These are phyloP conservation scores for Neofusicoccum sp. DNA, from an alignment of 2,329 filamentous ascomycete species.

Conservation along the genomic window DNA sequence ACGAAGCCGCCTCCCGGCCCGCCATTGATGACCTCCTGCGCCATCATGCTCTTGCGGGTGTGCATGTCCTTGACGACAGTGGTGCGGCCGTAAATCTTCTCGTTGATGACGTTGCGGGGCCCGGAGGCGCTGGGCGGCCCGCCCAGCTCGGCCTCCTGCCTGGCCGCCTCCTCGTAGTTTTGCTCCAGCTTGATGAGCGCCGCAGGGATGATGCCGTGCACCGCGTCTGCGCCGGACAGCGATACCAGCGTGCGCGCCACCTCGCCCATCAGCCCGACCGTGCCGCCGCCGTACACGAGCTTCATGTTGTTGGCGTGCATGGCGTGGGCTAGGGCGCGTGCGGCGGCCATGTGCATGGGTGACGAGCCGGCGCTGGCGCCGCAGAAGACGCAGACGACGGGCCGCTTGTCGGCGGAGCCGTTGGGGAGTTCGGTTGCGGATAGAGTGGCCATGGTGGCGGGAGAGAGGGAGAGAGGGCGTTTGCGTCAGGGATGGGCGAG, in stretches of 20 bases:
- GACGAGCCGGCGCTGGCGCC: constrained; percentile 73
- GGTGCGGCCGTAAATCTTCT: constrained; percentile 71
- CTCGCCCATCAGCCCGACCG: constrained; percentile 93
- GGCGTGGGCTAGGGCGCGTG: constrained; percentile 67
- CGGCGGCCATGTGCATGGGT: constrained; percentile 73
- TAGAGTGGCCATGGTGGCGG: constrained; percentile 25
- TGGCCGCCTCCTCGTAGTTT: constrained; percentile 54
- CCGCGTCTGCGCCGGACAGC: constrained; percentile 73
- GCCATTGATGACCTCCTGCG: constrained; percentile 63
- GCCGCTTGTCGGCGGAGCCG: constrained; percentile 35
- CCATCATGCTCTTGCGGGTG: constrained; percentile 92
- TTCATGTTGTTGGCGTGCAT: constrained; percentile 76
- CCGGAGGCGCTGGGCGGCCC: constrained; percentile 33
- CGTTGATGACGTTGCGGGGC: constrained; percentile 52
- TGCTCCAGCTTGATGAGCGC: constrained; percentile 79
- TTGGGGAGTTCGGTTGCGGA: constrained; percentile 8
- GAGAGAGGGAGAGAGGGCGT: not conserved
- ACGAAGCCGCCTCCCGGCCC: constrained; percentile 86
- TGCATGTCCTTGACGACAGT: constrained; percentile 96
- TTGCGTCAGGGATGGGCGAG: not conserved
- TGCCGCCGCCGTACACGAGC: constrained; percentile 93
- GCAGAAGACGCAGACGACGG: constrained; percentile 92
- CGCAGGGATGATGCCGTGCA: constrained; percentile 91
- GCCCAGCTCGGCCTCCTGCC: constrained; percentile 15
- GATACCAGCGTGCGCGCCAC: constrained; percentile 81